Conservation (phyloP, 179 eudicot species). For the Spergularia azorica region DNA sequence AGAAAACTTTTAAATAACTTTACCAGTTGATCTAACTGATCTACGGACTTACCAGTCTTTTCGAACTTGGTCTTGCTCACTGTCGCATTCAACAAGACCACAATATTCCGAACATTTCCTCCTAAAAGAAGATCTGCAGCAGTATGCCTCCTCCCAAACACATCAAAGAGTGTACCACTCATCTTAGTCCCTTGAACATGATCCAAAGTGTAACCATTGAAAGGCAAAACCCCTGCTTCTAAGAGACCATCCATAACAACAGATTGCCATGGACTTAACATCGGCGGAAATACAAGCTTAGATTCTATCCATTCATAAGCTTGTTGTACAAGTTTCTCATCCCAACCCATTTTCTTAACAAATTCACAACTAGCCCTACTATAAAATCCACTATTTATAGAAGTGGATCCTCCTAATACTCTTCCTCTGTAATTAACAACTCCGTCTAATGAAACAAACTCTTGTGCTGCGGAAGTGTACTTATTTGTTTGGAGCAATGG, state of each 20-base stretch:
- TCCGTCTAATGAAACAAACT: conserved; percentile 44
- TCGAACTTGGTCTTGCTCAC: conserved; percentile 40
- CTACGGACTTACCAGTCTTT: conserved; percentile 22
- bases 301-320: conserved; percentile 51
- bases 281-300: conserved; percentile 39
- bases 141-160: conserved; percentile 39
- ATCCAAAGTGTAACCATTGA: conserved; percentile 46
- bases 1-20: not conserved
- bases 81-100: conserved; percentile 40
- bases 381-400: conserved; percentile 48
- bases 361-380: conserved; percentile 42
- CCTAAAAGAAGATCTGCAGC: conserved; percentile 44
- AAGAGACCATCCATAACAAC: conserved; percentile 40
- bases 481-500: conserved; percentile 39
- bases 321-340: conserved; percentile 37
- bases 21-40: too few species aligned
- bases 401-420: conserved; percentile 50
- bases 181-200: conserved; percentile 47
- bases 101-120: conserved; percentile 35
- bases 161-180: conserved; percentile 44
- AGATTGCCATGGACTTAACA: conserved; percentile 42
- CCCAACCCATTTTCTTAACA: conserved; percentile 38
- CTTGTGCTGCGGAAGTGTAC: conserved; percentile 42
- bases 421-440: conserved; percentile 45
- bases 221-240: conserved; percentile 46